Percentiles rank a stretch among this genome's conserved stretches.
phyloP scores from a whole-genome alignment of 164 flowering plant genomes.

The Berberis vulgaris region DNA sequence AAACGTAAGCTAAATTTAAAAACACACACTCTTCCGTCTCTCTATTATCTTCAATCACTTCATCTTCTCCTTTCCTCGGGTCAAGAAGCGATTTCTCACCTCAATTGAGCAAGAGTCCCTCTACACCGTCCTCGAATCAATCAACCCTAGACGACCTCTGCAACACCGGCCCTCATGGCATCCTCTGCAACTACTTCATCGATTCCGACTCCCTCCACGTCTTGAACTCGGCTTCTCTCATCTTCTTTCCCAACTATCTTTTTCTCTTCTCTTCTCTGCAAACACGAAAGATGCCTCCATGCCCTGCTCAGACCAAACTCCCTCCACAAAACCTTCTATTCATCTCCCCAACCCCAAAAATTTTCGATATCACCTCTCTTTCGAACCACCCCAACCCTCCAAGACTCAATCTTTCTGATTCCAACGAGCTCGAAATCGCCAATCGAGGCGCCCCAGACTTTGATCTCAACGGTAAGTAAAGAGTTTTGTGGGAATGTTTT shows the following conservation, averaged over 20 bases:
- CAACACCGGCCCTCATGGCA: conserved; percentile 68
- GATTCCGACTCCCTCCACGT: background rate
- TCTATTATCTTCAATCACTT: conserved; percentile 5
- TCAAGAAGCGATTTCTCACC: background rate
- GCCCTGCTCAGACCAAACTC: conserved; percentile 4
- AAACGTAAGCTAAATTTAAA: no score
- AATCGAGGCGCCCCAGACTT: background rate
- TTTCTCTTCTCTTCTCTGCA: no score
- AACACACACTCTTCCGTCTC: background rate
- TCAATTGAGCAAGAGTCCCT: conserved; percentile 48
- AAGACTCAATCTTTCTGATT: background rate
- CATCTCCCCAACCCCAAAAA: no score
- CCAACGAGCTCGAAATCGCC: background rate
- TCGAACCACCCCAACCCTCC: no score
- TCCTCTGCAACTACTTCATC: conserved; percentile 52
- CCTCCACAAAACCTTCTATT: background rate
- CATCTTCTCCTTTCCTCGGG: background rate
- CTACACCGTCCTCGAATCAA: conserved; percentile 47
- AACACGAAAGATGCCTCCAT: conserved; percentile 2
- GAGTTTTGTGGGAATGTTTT: no score
- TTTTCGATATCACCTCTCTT: no score
- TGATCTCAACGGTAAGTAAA: conserved; percentile 10
- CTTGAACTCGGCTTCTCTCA: no score
- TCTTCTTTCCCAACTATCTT: no score
- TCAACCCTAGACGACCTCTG: conserved; percentile 82